Conservation (phyloP, 2,329 filamentous ascomycete genomes). For the Pleoardoris graminearum region DNA sequence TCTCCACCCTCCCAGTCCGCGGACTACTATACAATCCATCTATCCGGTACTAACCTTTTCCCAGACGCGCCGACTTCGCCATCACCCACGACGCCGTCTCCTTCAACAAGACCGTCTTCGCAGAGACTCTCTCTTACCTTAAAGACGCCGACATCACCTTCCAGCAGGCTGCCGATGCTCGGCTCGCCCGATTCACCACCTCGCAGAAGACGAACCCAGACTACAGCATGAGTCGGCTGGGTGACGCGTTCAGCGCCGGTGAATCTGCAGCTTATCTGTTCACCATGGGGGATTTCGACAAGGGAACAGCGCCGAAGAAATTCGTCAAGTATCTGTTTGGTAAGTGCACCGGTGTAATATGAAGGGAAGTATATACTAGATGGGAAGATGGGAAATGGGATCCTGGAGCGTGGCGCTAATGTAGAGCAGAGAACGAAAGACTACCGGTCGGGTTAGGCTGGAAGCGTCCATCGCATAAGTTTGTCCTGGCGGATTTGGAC, state of each 20-base stretch:
- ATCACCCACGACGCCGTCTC: slow-evolving; percentile 51
- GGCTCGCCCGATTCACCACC: slow-evolving; percentile 48
- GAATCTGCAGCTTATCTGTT: slow-evolving; percentile 55
- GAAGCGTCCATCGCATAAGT: slow-evolving; percentile 16
- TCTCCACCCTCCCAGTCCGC: too few relatives aligned
- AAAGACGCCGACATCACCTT: slow-evolving; percentile 45
- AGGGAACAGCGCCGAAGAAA: slow-evolving; percentile 45
- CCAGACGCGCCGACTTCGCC: slow-evolving; percentile 51
- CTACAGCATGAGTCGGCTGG: slow-evolving; percentile 21
- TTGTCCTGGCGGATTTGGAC: not conserved
- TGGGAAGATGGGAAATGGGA: too few relatives aligned
- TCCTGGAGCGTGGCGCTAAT: too few relatives aligned
- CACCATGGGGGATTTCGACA: slow-evolving; percentile 50
- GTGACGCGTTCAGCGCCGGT: slow-evolving; percentile 49
- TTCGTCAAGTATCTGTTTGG: slow-evolving; percentile 53
- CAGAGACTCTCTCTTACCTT: slow-evolving; percentile 52
- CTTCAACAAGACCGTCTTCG: slow-evolving; percentile 58
- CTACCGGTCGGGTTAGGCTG: slow-evolving; percentile 47
- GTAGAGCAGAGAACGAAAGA: slow-evolving; percentile 45
- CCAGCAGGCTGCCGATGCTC: slow-evolving; percentile 50
- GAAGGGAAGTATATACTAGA: too few relatives aligned
- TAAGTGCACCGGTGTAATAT: too few relatives aligned
- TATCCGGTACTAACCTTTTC: too few relatives aligned
- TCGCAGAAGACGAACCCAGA: slow-evolving; percentile 53
- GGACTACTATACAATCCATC: too few relatives aligned